Evolutionary conservation across 2,329 filamentous ascomycete genomes (phyloP).

Genomic region (Aspergillus sojae): DNA sequence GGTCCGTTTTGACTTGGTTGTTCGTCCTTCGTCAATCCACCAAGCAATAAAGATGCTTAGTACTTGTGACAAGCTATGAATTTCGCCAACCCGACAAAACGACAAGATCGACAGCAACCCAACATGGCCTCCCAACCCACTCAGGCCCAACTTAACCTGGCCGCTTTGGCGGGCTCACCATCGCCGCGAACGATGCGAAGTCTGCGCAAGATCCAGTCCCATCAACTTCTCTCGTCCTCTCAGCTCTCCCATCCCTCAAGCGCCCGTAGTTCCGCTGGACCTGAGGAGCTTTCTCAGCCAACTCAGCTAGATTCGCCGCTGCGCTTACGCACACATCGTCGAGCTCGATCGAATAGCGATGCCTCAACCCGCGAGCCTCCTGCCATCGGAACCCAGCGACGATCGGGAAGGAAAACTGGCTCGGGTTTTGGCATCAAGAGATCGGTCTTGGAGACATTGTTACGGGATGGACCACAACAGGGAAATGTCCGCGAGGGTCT

Average conservation of each 20-base stretch:
- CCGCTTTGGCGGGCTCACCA: conserved; percentile 32
- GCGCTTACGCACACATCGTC: conserved; percentile 42
- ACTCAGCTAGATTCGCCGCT: conserved; percentile 31
- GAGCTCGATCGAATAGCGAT: conserved; percentile 74
- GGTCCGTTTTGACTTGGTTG: conserved; percentile 13
- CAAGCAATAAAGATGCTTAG: conserved; percentile 26
- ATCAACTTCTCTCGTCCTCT: conserved; percentile 64
- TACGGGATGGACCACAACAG: conserved; percentile 77
- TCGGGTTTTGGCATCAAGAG: conserved; percentile 49
- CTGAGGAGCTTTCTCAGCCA: conserved; percentile 29
- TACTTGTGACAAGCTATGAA: conserved; percentile 14
- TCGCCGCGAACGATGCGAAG: conserved; percentile 62
- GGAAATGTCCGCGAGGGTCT: conserved; percentile 58
- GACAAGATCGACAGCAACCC: not conserved
- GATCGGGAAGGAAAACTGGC: conserved; percentile 48
- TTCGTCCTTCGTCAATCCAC: not conserved
- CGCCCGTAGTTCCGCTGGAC: conserved; percentile 23
- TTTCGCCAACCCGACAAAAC: conserved; percentile 5
- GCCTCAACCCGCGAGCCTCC: conserved; percentile 51
- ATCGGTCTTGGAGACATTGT: conserved; percentile 68
- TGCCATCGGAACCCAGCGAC: conserved; percentile 31
- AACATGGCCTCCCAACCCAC: conserved; percentile 21
- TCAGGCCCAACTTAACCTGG: conserved; percentile 28
- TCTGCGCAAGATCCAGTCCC: conserved; percentile 74
- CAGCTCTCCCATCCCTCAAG: conserved; percentile 50